A percentile compares a stretch with the other conserved stretches of the same genome.
These are phyloP conservation scores for Vicia villosa DNA, from an alignment of 306 rosid species.

Conservation along the genomic window DNA sequence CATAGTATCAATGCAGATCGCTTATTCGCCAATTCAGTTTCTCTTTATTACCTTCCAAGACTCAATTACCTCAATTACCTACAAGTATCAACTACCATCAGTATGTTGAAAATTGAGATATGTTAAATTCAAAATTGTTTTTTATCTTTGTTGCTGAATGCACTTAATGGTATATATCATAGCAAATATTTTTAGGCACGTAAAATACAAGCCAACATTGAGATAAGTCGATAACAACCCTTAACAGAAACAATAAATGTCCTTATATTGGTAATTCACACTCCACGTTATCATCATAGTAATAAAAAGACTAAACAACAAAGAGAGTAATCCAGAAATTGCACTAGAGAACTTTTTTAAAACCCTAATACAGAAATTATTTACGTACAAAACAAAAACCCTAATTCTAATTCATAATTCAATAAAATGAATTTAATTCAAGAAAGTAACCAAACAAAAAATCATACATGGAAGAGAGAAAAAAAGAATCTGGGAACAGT, in stretches of 20 bases:
- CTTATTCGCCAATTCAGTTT: not conserved
- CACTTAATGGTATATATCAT: not conserved
- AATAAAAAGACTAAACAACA: not conserved
- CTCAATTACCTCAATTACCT: constrained; percentile 20
- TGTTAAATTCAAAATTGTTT: no score
- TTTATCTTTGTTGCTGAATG: not conserved
- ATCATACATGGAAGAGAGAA: not conserved
- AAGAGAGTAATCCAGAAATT: not conserved
- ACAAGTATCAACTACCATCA: not conserved
- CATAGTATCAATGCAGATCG: constrained; percentile 36
- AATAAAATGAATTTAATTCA: constrained; percentile 1
- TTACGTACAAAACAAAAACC: not conserved
- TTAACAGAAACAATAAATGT: constrained; percentile 15
- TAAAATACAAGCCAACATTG: not conserved
- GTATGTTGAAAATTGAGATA: no score
- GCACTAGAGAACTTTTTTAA: not conserved
- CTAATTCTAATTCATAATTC: not conserved
- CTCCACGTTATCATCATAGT: constrained; percentile 18
- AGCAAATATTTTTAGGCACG: no score
- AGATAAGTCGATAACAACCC: constrained; percentile 27
- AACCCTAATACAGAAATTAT: not conserved
- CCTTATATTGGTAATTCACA: constrained; percentile 5
- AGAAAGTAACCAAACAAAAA: not conserved
- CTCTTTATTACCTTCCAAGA: constrained; percentile 19
- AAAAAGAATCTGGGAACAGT: not conserved